phyloP scores from a whole-genome alignment of 306 rosid species.

The Pterocarpus macrocarpus region DNA sequence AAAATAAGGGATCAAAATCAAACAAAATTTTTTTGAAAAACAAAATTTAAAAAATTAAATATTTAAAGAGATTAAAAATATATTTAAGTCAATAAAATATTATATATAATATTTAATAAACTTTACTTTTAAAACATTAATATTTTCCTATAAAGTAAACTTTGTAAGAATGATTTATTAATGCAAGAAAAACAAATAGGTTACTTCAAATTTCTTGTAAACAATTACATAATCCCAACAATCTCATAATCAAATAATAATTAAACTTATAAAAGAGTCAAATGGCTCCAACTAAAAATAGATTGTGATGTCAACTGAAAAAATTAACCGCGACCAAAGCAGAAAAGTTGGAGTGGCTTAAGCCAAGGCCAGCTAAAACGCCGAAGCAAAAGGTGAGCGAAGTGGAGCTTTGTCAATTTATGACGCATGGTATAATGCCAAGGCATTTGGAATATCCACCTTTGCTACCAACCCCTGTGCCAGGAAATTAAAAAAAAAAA shows the following conservation, averaged over 20 bases:
- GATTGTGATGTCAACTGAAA: background rate
- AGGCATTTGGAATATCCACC: slow-evolving; percentile 66
- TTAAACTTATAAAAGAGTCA: background rate
- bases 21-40: too few species aligned
- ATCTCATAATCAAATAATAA: background rate
- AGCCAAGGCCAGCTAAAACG: background rate
- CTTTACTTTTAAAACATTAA: too few species aligned
- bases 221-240: background rate
- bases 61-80: too few species aligned
- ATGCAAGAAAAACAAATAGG: background rate
- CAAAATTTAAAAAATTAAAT: too few species aligned
- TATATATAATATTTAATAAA: too few species aligned
- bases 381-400: background rate
- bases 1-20: too few species aligned
- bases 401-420: slow-evolving; percentile 26
- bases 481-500: too few species aligned
- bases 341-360: background rate
- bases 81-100: too few species aligned
- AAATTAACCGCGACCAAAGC: background rate
- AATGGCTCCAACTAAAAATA: background rate
- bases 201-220: background rate
- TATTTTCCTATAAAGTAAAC: too few species aligned
- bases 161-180: too few species aligned
- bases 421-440: slow-evolving; percentile 60
- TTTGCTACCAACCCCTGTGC: background rate